Evolutionary conservation across 2,329 filamentous ascomycete species (phyloP).

Genomic region (Fusarium nematophilum): DNA sequence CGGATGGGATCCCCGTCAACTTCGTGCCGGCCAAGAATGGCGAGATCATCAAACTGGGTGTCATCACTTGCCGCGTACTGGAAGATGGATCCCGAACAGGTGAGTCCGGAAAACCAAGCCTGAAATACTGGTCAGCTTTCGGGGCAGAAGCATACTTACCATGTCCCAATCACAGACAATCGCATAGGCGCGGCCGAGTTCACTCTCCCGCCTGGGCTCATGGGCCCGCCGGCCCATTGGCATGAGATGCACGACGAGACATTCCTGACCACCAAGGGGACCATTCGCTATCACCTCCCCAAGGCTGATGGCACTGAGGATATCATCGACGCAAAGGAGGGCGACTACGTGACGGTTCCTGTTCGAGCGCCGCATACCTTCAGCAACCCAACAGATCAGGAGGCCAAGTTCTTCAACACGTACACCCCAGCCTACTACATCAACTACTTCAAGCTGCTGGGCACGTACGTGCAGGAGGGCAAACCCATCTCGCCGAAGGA

Average conservation of each 20-base stretch:
- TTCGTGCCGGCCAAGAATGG: constrained; percentile 19
- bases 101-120: neutral
- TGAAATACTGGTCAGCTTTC: too few species aligned
- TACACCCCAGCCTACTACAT: constrained; percentile 18
- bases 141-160: neutral
- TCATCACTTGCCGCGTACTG: constrained; percentile 20
- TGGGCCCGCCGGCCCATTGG: constrained; percentile 15
- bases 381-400: constrained; percentile 15
- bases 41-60: constrained; percentile 13
- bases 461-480: constrained; percentile 17
- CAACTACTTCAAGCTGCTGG: constrained; percentile 22
- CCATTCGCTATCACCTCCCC: constrained; percentile 15
- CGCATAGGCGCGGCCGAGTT: constrained; percentile 21
- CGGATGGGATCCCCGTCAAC: constrained; percentile 13
- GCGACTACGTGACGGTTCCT: constrained; percentile 16
- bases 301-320: constrained; percentile 16
- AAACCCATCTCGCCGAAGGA: constrained; percentile 19
- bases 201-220: constrained; percentile 11
- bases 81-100: constrained; percentile 17
- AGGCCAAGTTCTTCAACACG: constrained; percentile 22
- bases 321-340: constrained; percentile 14
- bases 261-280: constrained; percentile 14
- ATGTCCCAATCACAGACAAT: constrained; percentile 5
- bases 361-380: constrained; percentile 18
- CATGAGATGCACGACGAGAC: constrained; percentile 24